Evolutionary conservation across 768 basidiomycete genomes (phyloP), one percentile per base, ranked within the genome.

Genomic region (Kwoniella europaea): DNA sequence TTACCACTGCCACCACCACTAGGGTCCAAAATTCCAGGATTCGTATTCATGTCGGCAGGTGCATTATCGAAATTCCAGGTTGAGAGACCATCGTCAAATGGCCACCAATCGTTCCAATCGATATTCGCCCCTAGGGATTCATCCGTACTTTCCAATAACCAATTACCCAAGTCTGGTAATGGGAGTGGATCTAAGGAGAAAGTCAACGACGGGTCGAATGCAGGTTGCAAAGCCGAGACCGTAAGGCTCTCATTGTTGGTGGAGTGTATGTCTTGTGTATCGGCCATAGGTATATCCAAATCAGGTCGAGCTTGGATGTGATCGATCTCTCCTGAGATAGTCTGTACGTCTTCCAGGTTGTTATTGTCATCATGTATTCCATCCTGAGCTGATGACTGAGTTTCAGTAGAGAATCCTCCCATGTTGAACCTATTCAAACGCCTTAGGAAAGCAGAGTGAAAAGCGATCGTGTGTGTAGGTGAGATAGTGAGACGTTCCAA

Each of bases 101-200:
- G 65, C 65, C 65, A 67, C 42, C 56, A 67, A 46, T 67, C 44
- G 41, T 67, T 67, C 65, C 65, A 67, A 29, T 56, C 27, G 7
- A 67, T 44, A 35, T 59, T 67, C 13, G 46, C 18, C 6, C 52
- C 57, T 10, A 59, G 13, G 6, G 56, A 58, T 27, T 67, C 65
- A 13, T 67, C 65, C 10, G 57, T 54, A 41, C 13, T 42, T 22
- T 59, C 65, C 46, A 54, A 67, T 56, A 67, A 46, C 22, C 56
- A 57, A 29, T 67, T 57, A 22, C 65, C 65, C 9, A 67, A 22
- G 6, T 56, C 55, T 10, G 65, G 65, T 3, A 67, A 56, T 20
- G 27, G 55, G 55, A 50, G n/a, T 22, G 59, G 59, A 20, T 61
- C 59, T 24, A 41, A 15, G 7, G 42, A 43, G 22, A 61, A 61